Evolutionary conservation across 345 rosid species (phyloP).

Genomic region (Lepidium didymum): DNA sequence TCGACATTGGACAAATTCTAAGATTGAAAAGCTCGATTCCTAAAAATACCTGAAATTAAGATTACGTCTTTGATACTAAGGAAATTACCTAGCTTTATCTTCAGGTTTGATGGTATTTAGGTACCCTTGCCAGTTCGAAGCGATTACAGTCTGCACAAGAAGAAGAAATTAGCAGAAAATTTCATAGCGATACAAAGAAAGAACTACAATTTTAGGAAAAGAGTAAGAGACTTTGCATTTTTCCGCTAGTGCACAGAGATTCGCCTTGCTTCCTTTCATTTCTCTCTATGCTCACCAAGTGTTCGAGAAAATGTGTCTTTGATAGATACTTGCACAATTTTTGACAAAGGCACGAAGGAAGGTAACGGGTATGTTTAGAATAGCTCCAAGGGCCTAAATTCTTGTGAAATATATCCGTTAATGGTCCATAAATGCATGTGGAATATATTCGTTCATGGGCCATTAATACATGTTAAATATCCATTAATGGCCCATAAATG

Average conservation of each 20-base stretch:
- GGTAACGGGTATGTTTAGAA: not conserved
- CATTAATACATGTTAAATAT: not conserved
- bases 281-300: conserved; percentile 27
- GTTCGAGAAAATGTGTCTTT: conserved; percentile 45
- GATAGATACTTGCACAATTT: not conserved
- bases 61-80: not conserved
- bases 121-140: conserved; percentile 74
- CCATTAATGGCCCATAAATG: not conserved
- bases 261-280: conserved; percentile 49
- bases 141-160: conserved; percentile 55
- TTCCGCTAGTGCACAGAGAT: conserved; percentile 45
- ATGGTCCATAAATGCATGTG: not conserved
- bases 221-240: conserved; percentile 58
- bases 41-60: not conserved
- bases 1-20: not conserved
- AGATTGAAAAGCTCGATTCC: not conserved
- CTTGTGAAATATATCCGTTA: not conserved
- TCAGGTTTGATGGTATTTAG: conserved; percentile 79
- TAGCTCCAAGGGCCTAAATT: not conserved
- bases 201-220: not conserved
- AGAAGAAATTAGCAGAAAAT: not conserved
- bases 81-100: conserved; percentile 64
- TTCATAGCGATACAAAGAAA: not conserved
- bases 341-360: not conserved
- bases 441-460: not conserved